A percentile compares a stretch with the other conserved stretches of the same genome.
phyloP scores from a whole-genome alignment of 805 yeast species.

The Saccharomycopsis schoenii region DNA sequence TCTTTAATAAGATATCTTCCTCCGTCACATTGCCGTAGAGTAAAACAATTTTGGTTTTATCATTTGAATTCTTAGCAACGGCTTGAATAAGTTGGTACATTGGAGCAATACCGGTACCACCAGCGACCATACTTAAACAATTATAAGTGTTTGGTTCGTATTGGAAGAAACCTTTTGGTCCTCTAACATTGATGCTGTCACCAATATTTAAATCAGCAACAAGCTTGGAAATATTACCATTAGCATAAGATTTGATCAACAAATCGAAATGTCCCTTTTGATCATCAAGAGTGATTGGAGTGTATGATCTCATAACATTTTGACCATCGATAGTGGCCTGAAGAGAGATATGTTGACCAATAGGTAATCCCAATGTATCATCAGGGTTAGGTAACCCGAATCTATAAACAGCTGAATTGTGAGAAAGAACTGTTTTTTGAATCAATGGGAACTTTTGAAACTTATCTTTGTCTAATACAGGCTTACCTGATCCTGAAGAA shows the following conservation, averaged over 20 bases:
- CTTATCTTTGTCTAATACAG: slow-evolving; percentile 53
- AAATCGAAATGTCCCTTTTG: slow-evolving; percentile 76
- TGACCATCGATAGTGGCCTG: slow-evolving; percentile 68
- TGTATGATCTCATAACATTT: slow-evolving; percentile 77
- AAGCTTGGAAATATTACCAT: slow-evolving; percentile 73
- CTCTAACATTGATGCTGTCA: slow-evolving; percentile 66
- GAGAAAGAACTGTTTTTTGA: slow-evolving; percentile 64
- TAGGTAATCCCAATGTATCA: slow-evolving; percentile 77
- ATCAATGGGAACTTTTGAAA: slow-evolving; percentile 75
- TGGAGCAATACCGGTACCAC: slow-evolving; percentile 95
- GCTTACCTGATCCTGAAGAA: slow-evolving; percentile 30
- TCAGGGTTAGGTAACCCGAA: slow-evolving; percentile 70
- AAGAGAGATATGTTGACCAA: slow-evolving; percentile 88
- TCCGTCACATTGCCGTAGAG: slow-evolving; percentile 75
- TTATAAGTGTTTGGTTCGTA: slow-evolving; percentile 72
- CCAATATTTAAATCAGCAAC: slow-evolving; percentile 69
- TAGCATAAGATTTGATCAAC: slow-evolving; percentile 74
- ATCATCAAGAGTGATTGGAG: slow-evolving; percentile 78
- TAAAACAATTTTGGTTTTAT: slow-evolving; percentile 63
- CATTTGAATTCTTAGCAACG: slow-evolving; percentile 65
- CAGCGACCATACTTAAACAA: slow-evolving; percentile 83
- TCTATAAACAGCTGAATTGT: slow-evolving; percentile 75
- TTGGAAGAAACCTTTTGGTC: slow-evolving; percentile 85
- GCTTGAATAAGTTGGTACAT: slow-evolving; percentile 89
- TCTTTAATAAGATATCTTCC: slow-evolving; percentile 70